Base-by-base conservation (phyloP, 768 basidiomycete species). In the Kwoniella heveanensis region DNA sequence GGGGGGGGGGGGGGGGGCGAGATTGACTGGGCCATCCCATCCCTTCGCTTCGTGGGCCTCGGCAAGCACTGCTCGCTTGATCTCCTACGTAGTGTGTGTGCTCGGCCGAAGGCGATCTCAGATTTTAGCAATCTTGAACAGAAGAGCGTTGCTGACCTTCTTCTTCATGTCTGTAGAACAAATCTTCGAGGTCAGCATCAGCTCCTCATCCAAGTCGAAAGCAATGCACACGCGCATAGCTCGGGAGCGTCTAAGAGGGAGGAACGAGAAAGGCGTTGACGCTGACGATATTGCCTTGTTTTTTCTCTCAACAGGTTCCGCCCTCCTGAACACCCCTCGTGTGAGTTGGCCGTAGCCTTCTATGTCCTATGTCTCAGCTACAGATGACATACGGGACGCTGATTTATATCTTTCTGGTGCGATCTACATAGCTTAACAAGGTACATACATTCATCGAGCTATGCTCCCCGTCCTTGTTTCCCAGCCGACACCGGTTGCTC, bases 281-380 rank as follows among this genome's bases (percentile, higher is more conserved):
- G 32, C 5, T 32, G 32, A 32, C 13, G 32, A 30, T 26, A 30
- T n/a, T 44, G 39, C n/a, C n/a, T n/a, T n/a, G n/a, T n/a, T 19
- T 3, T 44, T 3, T 10, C 39, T 17, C 9, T 44, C 8, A 44
- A 19, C 47, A 73, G 72, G 73, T 21, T 75, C 73, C 13, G 64
- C 64, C 9, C 59, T 75, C 26, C 62, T 75, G 2, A 75, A 75
- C 44, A 75, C 71, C 36, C 71, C 73, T 49, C 57, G 71, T 21
- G 66, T 73, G 51, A 62, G 71, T 37, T 65, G n/a, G 2, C 21
- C 19, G 59, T 9, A 57, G 25, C n/a, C 15, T 4, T 7, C 9
- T 1, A n/a, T 32, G 8, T 30, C 24, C 21, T 21, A 13, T 2
- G 22, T 24, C 27, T 5, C n/a, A n/a, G n/a, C n/a, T n/a, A n/a